Conservation (phyloP, 768 basidiomycete genomes). For the Cyathus striatus region DNA sequence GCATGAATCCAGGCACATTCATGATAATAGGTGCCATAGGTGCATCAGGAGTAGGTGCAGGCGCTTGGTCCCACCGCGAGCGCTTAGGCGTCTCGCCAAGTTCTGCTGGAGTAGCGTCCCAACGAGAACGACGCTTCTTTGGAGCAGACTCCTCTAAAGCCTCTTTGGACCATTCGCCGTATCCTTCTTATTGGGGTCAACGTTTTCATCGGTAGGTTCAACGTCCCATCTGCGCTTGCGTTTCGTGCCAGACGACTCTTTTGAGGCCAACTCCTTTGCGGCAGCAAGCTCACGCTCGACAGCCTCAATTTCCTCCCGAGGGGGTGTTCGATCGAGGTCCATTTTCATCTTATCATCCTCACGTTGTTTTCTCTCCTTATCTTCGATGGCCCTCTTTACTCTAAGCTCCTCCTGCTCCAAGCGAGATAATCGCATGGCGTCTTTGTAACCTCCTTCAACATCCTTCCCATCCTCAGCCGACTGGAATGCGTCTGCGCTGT, state of each 20-base stretch:
- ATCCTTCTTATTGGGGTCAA: constrained; percentile 54
- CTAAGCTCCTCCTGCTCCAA: constrained; percentile 91
- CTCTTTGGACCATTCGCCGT: constrained; percentile 75
- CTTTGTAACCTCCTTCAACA: constrained; percentile 88
- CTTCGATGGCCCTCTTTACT: constrained; percentile 81
- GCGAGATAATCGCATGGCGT: constrained; percentile 87
- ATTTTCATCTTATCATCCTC: constrained; percentile 74
- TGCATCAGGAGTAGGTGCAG: constrained; percentile 61
- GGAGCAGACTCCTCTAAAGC: constrained; percentile 69
- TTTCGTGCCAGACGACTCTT: constrained; percentile 45
- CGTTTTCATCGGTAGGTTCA: constrained; percentile 59
- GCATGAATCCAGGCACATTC: constrained; percentile 83
- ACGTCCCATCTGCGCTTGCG: constrained; percentile 85
- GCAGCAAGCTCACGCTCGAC: constrained; percentile 67
- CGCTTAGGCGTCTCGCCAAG: constrained; percentile 75
- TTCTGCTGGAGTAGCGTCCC: constrained; percentile 92
- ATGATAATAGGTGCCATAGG: constrained; percentile 82
- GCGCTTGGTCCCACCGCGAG: constrained; percentile 97
- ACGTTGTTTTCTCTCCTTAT: constrained; percentile 75
- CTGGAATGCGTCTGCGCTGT: constrained; percentile 76
- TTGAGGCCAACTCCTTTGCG: constrained; percentile 35
- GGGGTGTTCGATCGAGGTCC: constrained; percentile 91
- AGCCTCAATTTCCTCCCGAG: constrained; percentile 71
- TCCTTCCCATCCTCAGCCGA: constrained; percentile 62
- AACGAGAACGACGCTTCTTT: constrained; percentile 91